Base-by-base conservation (phyloP, 2,329 filamentous ascomycete species). In the Rutstroemia sydowiana region DNA sequence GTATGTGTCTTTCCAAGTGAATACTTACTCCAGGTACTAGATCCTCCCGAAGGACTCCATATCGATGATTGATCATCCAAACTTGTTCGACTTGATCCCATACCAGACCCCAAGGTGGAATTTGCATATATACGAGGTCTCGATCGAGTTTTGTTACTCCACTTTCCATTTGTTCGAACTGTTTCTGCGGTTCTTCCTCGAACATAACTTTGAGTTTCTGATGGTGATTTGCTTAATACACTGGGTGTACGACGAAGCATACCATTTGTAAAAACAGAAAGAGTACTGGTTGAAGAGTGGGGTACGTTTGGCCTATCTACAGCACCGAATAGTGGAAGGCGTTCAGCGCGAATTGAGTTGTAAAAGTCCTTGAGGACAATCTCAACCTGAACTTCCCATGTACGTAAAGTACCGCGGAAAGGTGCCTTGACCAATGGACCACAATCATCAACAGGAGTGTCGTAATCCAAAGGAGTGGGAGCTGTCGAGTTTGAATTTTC, bases 11-110 rank as follows among this genome's bases (percentile, higher is more conserved):
- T 89, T 30, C 91, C 89, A 55, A 95, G 77, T 0, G 92, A 97
- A 64, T 93, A 88, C 63, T 88, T 92, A 71, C 91, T 96, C 90
- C 91, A 96, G 0, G 88, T 93, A 58, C 90, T 95, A n/a, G 90
- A 95, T 14, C 76, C 78, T 36, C 75, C 71, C 1, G 81, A 75
- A 10, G 93, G 93, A 61, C 88, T 96, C 88, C 89, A 97, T 43
- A 96, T 77, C 2, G 89, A 95, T 55, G 83, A 87, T 54, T 84
- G 82, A 62, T 98, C 93, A 55, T 98, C 93, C 58, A 98, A 81
- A 69, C 92, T 97, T 9, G 92, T 97, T 46, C 91, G 82, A 65
- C 90, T 96, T 0, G 92, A 96, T 21, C 87, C 90, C 65, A 95
- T 81, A 11, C 87, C 89, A 37, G n/a, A n/a, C n/a, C n/a, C n/a